phyloP scores from a whole-genome alignment of 805 yeast genomes.

The Starmerella apis region DNA sequence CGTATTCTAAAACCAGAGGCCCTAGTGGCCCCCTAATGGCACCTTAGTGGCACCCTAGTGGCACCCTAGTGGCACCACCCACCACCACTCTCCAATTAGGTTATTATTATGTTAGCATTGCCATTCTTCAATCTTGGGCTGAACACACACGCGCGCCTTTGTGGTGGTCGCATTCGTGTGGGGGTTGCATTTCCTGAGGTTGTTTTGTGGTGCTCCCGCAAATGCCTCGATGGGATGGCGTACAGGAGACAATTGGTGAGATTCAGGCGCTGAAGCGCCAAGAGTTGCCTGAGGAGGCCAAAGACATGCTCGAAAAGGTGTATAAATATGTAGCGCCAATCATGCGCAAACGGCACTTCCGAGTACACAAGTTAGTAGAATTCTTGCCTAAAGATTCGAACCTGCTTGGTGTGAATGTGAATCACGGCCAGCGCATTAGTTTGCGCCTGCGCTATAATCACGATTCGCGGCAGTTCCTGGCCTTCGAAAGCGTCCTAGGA shows the following conservation, averaged over 20 bases:
- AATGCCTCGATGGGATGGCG: constrained; percentile 23
- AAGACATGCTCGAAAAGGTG: constrained; percentile 52
- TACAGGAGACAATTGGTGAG: constrained; percentile 18
- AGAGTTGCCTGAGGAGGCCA: constrained; percentile 41
- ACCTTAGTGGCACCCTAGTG: too few relatives aligned
- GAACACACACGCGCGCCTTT: not conserved
- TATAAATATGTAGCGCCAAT: constrained; percentile 65
- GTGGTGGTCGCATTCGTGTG: not conserved
- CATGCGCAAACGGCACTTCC: constrained; percentile 55
- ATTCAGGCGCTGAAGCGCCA: constrained; percentile 41
- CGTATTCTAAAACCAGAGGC: too few relatives aligned
- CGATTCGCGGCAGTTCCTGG: constrained; percentile 45
- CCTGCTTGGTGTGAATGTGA: constrained; percentile 73
- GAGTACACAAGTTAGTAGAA: constrained; percentile 61
- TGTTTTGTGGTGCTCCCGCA: not conserved
- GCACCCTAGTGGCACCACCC: too few relatives aligned
- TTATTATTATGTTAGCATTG: not conserved
- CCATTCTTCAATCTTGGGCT: not conserved
- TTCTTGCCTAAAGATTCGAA: constrained; percentile 62
- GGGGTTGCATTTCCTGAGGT: not conserved
- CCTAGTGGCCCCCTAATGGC: too few relatives aligned
- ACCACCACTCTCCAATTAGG: too few relatives aligned
- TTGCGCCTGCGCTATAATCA: constrained; percentile 55
- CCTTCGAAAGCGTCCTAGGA: constrained; percentile 56
- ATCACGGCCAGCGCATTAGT: constrained; percentile 61